Conservation (phyloP, 805 yeast genomes). For the Wickerhamiella dianesei region DNA sequence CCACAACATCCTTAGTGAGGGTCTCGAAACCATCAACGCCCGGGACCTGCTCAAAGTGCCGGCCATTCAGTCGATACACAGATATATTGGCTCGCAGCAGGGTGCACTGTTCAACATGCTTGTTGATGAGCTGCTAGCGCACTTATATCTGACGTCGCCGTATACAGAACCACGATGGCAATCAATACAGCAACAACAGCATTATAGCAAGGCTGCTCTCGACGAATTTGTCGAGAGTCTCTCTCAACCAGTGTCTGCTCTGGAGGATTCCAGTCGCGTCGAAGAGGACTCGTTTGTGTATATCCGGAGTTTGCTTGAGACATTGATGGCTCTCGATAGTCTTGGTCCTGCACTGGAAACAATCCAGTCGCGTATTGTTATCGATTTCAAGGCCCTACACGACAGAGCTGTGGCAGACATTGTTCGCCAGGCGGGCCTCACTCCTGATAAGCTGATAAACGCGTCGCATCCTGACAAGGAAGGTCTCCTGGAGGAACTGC, state of each 20-base stretch:
- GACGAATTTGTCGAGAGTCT: conserved; percentile 8
- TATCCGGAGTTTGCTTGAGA: conserved; percentile 38
- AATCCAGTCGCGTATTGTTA: conserved; percentile 39
- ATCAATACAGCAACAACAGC: conserved; percentile 16
- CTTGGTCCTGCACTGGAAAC: conserved; percentile 45
- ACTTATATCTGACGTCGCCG: conserved; percentile 46
- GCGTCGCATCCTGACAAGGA: neutral
- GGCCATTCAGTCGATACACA: conserved; percentile 23
- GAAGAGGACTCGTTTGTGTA: conserved; percentile 38
- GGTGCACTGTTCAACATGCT: conserved; percentile 48
- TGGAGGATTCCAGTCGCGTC: conserved; percentile 2
- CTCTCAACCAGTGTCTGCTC: conserved; percentile 6
- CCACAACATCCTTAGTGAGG: conserved; percentile 38
- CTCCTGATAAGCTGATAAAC: conserved; percentile 2
- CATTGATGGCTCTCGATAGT: conserved; percentile 46
- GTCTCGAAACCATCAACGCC: conserved; percentile 25
- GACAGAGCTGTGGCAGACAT: conserved; percentile 52
- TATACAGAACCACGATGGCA: conserved; percentile 19
- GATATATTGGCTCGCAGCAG: conserved; percentile 27
- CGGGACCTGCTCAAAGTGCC: conserved; percentile 23
- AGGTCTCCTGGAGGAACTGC: conserved; percentile 14
- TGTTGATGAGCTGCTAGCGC: conserved; percentile 61
- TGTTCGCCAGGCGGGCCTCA: conserved; percentile 27
- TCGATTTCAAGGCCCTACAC: conserved; percentile 52
- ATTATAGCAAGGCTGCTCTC: neutral